Evolutionary conservation across 2,329 filamentous ascomycete species (phyloP).

Genomic region (Lachnellula cervina): DNA sequence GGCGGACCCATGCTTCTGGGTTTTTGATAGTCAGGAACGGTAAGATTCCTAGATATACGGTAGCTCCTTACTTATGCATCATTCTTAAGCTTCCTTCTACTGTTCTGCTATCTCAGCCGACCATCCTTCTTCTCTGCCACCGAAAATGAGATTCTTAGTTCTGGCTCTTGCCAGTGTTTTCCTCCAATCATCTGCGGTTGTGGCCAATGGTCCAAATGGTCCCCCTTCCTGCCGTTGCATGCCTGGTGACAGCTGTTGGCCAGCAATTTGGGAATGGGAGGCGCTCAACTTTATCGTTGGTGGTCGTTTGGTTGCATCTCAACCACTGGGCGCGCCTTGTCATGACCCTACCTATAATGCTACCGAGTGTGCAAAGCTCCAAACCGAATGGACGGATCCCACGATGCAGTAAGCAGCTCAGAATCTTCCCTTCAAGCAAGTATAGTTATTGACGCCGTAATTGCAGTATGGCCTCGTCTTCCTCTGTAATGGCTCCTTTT

Average conservation of each 20-base stretch:
- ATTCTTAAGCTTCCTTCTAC: too few species aligned
- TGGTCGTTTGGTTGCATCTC: slow-evolving; percentile 35
- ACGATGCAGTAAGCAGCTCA: background rate
- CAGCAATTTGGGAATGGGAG: slow-evolving; percentile 40
- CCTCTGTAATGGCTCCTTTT: slow-evolving; percentile 38
- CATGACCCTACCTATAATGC: slow-evolving; percentile 23
- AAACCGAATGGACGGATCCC: slow-evolving; percentile 30
- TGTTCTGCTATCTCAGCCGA: too few species aligned
- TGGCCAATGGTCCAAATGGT: background rate
- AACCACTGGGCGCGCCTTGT: slow-evolving; percentile 26
- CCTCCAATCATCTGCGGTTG: too few species aligned
- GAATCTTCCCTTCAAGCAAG: background rate
- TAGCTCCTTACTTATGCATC: too few species aligned
- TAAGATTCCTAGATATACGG: too few species aligned
- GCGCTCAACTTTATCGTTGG: slow-evolving; percentile 40
- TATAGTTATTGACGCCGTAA: background rate
- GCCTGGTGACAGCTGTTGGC: slow-evolving; percentile 36
- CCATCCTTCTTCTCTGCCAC: too few species aligned
- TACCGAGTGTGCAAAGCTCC: slow-evolving; percentile 12
- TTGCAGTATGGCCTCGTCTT: slow-evolving; percentile 33
- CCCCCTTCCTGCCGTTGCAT: slow-evolving; percentile 5
- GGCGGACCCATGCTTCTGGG: too few species aligned
- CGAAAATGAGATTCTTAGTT: too few species aligned
- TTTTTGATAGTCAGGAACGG: too few species aligned
- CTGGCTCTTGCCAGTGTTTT: too few species aligned